Evolutionary conservation across 768 basidiomycete genomes (phyloP), one percentile per base, ranked within the genome.

Genomic region (Pleurotus citrinopileatus): DNA sequence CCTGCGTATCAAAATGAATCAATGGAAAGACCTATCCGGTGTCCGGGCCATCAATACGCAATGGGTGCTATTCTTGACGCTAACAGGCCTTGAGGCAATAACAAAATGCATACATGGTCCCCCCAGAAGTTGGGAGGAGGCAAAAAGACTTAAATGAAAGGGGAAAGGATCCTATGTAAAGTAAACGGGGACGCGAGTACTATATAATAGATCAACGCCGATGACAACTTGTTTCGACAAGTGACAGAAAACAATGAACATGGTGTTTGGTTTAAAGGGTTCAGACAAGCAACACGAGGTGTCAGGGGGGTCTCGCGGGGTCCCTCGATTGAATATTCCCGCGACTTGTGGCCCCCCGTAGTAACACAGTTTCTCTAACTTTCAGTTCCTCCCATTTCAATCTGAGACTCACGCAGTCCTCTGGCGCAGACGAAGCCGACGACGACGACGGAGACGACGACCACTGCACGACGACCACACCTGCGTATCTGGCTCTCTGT

Each of bases 351-450:
- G 19, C 10, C 29, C 45, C 48, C 48, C 48, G 48, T 23, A 22
- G 48, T 37, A n/a, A 25, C 26, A 28, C 48, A 51, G 48, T 36
- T 20, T 26, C 23, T 28, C 34, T n/a, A 34, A 34, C 32, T 25
- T 51, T 32, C 4, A 3, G 17, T 34, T 47, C 23, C 45, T 26
- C 45, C 45, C 45, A 47, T 17, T 47, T 36, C 48, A 51, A 3
- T 51, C 34, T 37, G 48, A 51, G 48, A 51, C 48, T 51, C 34
- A 10, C 22, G 48, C 48, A 51, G 48, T 37, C 48, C 48, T 26
- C 25, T 51, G 48, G 29, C 48, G 48, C 48, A 51, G 13, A 19
- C 46, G 46, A 27, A 48, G 23, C 46, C 46, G 22, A 22, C 22
- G 27, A 29, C 43, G 43, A 45, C 43, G 43, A 44, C 17, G 50